Base-by-base conservation (phyloP, 768 basidiomycete species). In the Lactarius hatsudake region DNA sequence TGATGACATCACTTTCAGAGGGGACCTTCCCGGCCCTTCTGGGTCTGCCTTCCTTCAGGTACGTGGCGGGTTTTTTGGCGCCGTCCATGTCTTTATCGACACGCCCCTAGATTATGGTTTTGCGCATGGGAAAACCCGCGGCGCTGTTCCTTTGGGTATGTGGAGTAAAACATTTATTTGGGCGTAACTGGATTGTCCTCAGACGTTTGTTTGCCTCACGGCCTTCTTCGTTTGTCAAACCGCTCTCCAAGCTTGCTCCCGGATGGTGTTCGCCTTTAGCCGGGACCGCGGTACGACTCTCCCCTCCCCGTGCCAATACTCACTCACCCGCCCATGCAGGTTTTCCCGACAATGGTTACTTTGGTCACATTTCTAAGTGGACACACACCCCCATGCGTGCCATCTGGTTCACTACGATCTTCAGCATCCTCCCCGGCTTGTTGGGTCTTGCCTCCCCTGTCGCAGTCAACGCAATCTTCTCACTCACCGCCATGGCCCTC, bases 171-270 rank as follows among this genome's bases (percentile, higher is more conserved):
- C 58, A 48, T 8, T 36, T 10, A 53, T 45, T 40, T 55, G 61
- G 17, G 12, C 30, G 38, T 67, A 43, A 18, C 45, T 56, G 5
- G 15, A 51, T 45, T 15, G 28, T 66, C 54, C 40, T 26, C 38
- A 88, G 87, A 81, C 81, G 17, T 87, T 89, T 68, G 89, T 93
- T 36, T 94, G 93, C 80, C 74, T 91, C 65, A 92, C 93, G 18
- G 94, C 94, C 0, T 94, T 93, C 80, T 92, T 92, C 75, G 91
- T 93, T 64, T 87, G 86, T 20, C 90, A 92, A 76, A 88, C 85
- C 17, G 87, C 91, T 13, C 81, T 93, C 7, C 93, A 96, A 71
- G 93, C 93, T 28, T 87, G 86, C 63, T 91, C 91, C 4, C 83
- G 94, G 43, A 90, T 90, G 0, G 80, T 94, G 30, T 94, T 90